Evolutionary conservation across 495 filamentous ascomycete species (phyloP), one percentile per base, ranked within the genome.

Genomic region (Clohesyomyces aquaticus): DNA sequence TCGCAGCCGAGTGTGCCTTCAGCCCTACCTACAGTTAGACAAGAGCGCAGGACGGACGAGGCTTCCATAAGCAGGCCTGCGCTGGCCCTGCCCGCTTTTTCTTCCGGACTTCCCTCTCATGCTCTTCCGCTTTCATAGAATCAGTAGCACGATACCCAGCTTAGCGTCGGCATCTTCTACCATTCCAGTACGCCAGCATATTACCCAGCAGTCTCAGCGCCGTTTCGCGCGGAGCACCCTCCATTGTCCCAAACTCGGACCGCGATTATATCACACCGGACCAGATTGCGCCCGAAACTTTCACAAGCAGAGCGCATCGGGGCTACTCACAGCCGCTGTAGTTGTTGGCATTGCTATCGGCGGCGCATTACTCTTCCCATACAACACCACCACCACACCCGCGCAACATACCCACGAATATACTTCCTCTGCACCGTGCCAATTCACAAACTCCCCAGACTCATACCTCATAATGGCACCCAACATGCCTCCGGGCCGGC

Each of bases 401-500:
- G 46, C 25, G 18, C 16, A 45, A 27, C 2, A 63, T 16, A 27
- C 32, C 28, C 32, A 51, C 50, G 49, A 27, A 43, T 9, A 16
- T 11, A 14, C 18, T 47, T 25, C 38, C 14, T 25, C 59, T 47
- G n/a, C 26, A 41, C 27, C 6, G 8, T 48, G 55, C 43, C 21
- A 63, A 16, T 45, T 25, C 54, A 51, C 68, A 42, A 38, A 60
- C 48, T 42, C 45, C n/a, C 50, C 58, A 59, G 43, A 66, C 41
- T 63, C 59, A n/a, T 59, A 53, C 41, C 60, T 65, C 57, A 55
- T 56, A 38, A 78, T 81, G 79, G 63, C 76, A 27, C 72, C 78
- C 51, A 65, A 78, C 27, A 77, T 75, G 52, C 79, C 85, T 21
- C 87, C 89, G 25, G 94, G 94, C 53, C 86, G 92, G 61, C 87